These are phyloP conservation scores for Trypanosoma congolense DNA, from an alignment of 208 protist species.

Conservation along the genomic window DNA sequence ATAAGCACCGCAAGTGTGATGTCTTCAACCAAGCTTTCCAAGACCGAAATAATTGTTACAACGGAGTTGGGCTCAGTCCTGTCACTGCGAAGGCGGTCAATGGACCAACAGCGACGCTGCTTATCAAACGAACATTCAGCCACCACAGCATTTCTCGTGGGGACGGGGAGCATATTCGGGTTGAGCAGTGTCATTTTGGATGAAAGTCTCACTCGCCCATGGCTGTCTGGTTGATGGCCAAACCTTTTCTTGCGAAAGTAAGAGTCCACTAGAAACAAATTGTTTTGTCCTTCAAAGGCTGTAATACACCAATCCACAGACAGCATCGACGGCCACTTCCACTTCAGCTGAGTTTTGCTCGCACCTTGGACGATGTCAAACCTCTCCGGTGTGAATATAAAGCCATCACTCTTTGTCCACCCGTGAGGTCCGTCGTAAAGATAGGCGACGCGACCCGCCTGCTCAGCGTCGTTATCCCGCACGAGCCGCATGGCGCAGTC, in stretches of 20 bases:
- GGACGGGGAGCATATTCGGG: slow-evolving; percentile 37
- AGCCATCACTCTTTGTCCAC: slow-evolving; percentile 61
- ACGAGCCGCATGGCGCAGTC: slow-evolving; percentile 30
- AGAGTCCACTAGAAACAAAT: slow-evolving; percentile 44
- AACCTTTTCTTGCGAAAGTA: slow-evolving; percentile 71
- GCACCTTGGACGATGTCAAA: slow-evolving; percentile 60
- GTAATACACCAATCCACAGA: slow-evolving; percentile 74
- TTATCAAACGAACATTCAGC: slow-evolving; percentile 62
- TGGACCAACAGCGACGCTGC: slow-evolving; percentile 33
- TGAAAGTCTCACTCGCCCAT: slow-evolving; percentile 47
- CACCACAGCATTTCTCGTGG: slow-evolving; percentile 27
- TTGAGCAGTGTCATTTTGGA: slow-evolving; percentile 45
- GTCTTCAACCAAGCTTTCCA: slow-evolving; percentile 72
- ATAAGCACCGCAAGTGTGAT: slow-evolving; percentile 39
- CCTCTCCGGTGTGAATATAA: slow-evolving; percentile 73
- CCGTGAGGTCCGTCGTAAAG: slow-evolving; percentile 44
- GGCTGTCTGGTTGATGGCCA: slow-evolving; percentile 46
- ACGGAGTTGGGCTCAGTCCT: slow-evolving; percentile 74
- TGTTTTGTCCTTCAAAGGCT: slow-evolving; percentile 20
- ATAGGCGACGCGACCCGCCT: slow-evolving; percentile 17
- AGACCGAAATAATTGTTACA: slow-evolving; percentile 71
- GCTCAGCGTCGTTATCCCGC: slow-evolving; percentile 10
- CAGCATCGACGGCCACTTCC: slow-evolving; percentile 74
- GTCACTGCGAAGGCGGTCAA: slow-evolving; percentile 62
- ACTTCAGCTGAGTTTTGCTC: slow-evolving; percentile 65